Conservation (phyloP, 2,329 filamentous ascomycete species). For the Claviceps humidiphila region DNA sequence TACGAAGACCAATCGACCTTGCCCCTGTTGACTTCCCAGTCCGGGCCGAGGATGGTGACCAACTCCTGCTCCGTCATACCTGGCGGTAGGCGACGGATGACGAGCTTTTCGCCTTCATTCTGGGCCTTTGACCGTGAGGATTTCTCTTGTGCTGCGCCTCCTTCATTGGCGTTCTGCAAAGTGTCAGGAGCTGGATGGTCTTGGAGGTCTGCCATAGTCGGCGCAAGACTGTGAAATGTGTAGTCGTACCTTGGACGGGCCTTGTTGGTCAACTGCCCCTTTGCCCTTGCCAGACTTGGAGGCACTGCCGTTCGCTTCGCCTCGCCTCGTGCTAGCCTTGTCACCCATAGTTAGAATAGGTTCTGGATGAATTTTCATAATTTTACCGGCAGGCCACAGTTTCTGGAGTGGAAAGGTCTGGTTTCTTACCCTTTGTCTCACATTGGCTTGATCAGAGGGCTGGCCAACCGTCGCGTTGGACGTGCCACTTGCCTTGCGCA, state of each 20-base stretch:
- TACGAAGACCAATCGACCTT: slow-evolving; percentile 77
- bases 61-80: slow-evolving; percentile 74
- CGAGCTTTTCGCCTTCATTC: slow-evolving; percentile 59
- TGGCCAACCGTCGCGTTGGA: slow-evolving; percentile 13
- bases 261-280: slow-evolving; percentile 15
- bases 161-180: slow-evolving; percentile 12
- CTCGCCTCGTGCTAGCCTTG: slow-evolving; percentile 11
- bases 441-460: slow-evolving; percentile 9
- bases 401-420: background rate
- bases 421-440: slow-evolving; percentile 10
- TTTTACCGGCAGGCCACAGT: background rate
- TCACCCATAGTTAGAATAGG: background rate
- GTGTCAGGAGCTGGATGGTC: background rate
- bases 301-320: slow-evolving; percentile 11
- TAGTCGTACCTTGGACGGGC: slow-evolving; percentile 16
- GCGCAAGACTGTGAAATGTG: background rate
- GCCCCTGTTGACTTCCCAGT: slow-evolving; percentile 70
- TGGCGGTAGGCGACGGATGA: slow-evolving; percentile 74
- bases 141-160: slow-evolving; percentile 14
- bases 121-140: slow-evolving; percentile 18
- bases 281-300: slow-evolving; percentile 12
- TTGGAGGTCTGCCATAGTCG: background rate
- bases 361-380: background rate
- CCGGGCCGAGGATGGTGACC: slow-evolving; percentile 53
- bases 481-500: slow-evolving; percentile 22